phyloP scores from a whole-genome alignment of 495 filamentous ascomycete species.

The Xylaria sp. region DNA sequence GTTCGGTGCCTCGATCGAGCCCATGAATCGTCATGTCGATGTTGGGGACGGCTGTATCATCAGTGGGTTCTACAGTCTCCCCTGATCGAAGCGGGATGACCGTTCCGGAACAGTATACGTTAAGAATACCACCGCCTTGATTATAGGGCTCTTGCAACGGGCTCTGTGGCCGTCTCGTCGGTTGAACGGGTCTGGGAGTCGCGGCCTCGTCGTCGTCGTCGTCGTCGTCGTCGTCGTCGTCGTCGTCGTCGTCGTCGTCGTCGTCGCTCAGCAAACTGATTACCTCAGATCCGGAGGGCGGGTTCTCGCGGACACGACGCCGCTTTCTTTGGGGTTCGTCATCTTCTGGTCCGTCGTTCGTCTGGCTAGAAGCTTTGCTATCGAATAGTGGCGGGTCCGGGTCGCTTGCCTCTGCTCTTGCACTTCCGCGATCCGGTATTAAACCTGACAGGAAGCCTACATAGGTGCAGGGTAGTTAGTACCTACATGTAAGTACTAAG shows the following conservation, averaged over 20 bases:
- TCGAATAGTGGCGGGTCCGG: not conserved
- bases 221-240: slow-evolving; percentile 7
- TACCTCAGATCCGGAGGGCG: not conserved
- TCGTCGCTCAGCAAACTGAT: slow-evolving; percentile 17
- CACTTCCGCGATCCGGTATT: not conserved
- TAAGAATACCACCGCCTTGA: not conserved
- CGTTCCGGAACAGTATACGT: not conserved
- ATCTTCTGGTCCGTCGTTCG: not conserved
- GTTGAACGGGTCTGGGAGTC: not conserved
- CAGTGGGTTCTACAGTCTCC: not conserved
- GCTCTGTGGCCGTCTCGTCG: not conserved
- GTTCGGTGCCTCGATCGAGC: not conserved
- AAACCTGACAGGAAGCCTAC: not conserved
- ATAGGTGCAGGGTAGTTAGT: not conserved
- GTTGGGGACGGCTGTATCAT: not conserved
- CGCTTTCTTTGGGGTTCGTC: slow-evolving; percentile 21
- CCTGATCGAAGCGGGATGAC: not conserved
- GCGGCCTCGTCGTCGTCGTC: slow-evolving; percentile 18
- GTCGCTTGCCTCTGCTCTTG: not conserved
- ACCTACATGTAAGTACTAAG: not conserved
- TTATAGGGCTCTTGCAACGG: not conserved
- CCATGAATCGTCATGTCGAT: not conserved
- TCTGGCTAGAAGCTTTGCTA: not conserved
- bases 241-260: slow-evolving; percentile 8
- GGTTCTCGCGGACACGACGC: not conserved